Evolutionary conservation across 768 basidiomycete genomes (phyloP).

Genomic region (Pleurotus citrinopileatus): DNA sequence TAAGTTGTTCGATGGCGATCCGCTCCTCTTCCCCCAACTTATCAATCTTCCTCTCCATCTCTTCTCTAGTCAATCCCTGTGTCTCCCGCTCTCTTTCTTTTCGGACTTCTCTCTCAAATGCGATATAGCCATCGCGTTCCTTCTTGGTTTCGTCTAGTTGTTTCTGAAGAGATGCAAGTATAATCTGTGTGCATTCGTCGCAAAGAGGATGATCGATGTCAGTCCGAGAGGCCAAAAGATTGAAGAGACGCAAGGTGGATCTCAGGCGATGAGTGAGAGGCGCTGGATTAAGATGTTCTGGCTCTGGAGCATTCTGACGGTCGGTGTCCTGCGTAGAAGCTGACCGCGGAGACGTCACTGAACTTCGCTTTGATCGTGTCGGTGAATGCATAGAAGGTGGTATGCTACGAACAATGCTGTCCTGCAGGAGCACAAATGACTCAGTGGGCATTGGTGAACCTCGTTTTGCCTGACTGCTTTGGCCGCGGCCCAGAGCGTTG

Average conservation of each 20-base stretch:
- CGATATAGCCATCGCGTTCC: slow-evolving; percentile 90
- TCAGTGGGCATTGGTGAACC: slow-evolving; percentile 64
- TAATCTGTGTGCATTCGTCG: slow-evolving; percentile 85
- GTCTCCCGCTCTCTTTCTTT: slow-evolving; percentile 77
- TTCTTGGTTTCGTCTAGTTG: slow-evolving; percentile 89
- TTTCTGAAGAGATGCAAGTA: slow-evolving; percentile 71
- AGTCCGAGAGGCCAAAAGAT: slow-evolving; percentile 70
- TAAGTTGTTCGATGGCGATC: slow-evolving; percentile 70
- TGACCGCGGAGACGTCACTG: slow-evolving; percentile 31
- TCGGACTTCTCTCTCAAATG: slow-evolving; percentile 85
- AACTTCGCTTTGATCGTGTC: slow-evolving; percentile 39
- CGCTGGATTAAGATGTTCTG: slow-evolving; percentile 60
- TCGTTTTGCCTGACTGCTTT: slow-evolving; percentile 60
- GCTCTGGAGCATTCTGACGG: slow-evolving; percentile 28
- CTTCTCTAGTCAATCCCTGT: slow-evolving; percentile 57
- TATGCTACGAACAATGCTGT: slow-evolving; percentile 72
- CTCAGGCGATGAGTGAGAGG: slow-evolving; percentile 77
- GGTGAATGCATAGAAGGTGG: slow-evolving; percentile 50
- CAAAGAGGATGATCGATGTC: slow-evolving; percentile 94
- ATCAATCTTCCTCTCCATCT: slow-evolving; percentile 71
- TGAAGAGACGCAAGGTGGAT: slow-evolving; percentile 72
- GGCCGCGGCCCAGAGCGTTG: slow-evolving; percentile 50
- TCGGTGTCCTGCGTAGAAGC: slow-evolving; percentile 14
- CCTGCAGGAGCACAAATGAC: slow-evolving; percentile 89
- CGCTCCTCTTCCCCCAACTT: slow-evolving; percentile 67